Evolutionary conservation across 1,284 basidiomycete genomes (phyloP).

Genomic region (Microbotryum lychnidis-dioicae): DNA sequence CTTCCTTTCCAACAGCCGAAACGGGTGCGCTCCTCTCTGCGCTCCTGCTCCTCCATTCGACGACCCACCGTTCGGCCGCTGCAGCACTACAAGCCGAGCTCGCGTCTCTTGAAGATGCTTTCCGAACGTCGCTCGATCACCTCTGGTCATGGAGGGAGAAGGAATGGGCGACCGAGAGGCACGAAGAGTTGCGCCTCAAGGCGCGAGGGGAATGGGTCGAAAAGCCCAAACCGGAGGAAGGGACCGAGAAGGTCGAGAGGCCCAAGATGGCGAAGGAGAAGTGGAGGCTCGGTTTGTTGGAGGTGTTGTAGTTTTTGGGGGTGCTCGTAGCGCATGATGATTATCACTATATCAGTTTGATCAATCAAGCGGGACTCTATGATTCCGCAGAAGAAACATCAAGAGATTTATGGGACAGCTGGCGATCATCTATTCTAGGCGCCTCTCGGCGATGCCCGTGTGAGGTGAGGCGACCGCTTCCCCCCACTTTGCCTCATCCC

Average conservation of each 20-base stretch:
- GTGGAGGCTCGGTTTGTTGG: constrained; percentile 19
- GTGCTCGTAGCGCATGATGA: no score
- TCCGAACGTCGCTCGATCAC: background rate
- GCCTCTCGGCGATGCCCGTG: no score
- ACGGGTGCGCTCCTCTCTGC: constrained; percentile 15
- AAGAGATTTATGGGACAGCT: no score
- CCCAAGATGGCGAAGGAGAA: constrained; percentile 10
- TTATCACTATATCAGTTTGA: no score
- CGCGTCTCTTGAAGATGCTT: constrained; percentile 4
- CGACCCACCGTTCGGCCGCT: constrained; percentile 15
- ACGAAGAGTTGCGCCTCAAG: constrained; percentile 10
- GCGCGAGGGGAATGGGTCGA: constrained; percentile 25
- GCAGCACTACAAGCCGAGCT: constrained; percentile 16
- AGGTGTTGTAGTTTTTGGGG: background rate
- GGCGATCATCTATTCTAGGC: no score
- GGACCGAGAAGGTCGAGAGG: constrained; percentile 24
- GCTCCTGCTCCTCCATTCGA: constrained; percentile 17
- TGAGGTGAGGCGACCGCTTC: no score
- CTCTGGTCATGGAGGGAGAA: constrained; percentile 22
- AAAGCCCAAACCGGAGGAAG: constrained; percentile 16
- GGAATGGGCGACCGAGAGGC: constrained; percentile 20
- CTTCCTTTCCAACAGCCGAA: constrained; percentile 7
- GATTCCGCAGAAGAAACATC: no score
- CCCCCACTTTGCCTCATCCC: no score
- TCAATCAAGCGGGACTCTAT: no score